Conservation (phyloP, 805 yeast genomes). For the Clavispora carvajalis region DNA sequence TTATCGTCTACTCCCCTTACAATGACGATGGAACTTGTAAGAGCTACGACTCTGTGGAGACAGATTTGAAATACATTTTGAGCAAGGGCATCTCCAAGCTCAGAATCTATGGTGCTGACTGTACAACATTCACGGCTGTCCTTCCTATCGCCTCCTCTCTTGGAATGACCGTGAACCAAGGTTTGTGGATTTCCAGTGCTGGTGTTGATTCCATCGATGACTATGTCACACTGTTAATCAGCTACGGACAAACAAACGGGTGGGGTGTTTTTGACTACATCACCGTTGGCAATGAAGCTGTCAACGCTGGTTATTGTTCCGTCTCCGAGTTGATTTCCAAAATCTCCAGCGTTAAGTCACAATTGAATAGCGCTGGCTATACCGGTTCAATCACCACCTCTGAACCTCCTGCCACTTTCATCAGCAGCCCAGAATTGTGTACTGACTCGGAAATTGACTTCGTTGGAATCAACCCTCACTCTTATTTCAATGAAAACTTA, state of each 20-base stretch:
- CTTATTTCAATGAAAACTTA: constrained; percentile 67
- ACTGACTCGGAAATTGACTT: constrained; percentile 65
- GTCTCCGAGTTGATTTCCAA: constrained; percentile 60
- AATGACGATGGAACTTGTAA: constrained; percentile 65
- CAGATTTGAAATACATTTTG: constrained; percentile 56
- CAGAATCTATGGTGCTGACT: constrained; percentile 85
- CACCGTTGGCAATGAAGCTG: constrained; percentile 87
- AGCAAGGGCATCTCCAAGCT: constrained; percentile 59
- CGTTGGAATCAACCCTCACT: constrained; percentile 82
- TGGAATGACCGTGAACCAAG: constrained; percentile 77
- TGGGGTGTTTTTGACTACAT: constrained; percentile 77
- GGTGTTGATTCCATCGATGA: constrained; percentile 71
- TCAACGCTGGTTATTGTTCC: constrained; percentile 56
- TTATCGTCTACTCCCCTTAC: constrained; percentile 78
- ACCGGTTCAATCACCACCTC: constrained; percentile 74
- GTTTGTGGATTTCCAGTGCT: constrained; percentile 66
- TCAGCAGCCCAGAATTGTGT: constrained; percentile 63
- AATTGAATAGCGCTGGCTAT: constrained; percentile 65
- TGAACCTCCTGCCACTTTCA: constrained; percentile 80
- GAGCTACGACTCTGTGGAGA: constrained; percentile 42
- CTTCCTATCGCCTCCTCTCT: constrained; percentile 52
- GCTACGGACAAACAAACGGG: constrained; percentile 40
- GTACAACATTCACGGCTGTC: constrained; percentile 61
- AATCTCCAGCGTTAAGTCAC: constrained; percentile 56
- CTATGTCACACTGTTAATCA: constrained; percentile 49